phyloP scores from a whole-genome alignment of 2,329 filamentous ascomycete species.

The Albophoma yamanashiensis region DNA sequence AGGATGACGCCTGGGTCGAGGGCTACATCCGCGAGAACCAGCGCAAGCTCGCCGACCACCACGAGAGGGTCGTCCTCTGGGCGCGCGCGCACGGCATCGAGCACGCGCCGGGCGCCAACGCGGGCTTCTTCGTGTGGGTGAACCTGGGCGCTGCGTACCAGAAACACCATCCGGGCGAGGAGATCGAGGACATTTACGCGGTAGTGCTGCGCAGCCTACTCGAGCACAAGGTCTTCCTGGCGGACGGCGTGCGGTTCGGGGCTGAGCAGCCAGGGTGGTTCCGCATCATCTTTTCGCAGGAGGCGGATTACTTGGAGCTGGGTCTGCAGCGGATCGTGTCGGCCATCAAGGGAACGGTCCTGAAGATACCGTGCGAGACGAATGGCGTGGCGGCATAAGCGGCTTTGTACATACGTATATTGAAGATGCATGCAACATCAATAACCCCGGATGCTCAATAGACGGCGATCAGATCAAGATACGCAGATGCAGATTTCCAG shows the following conservation, averaged over 20 bases:
- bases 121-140: constrained; percentile 45
- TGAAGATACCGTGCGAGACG: not conserved
- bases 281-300: constrained; percentile 26
- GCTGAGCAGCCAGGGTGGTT: constrained; percentile 27
- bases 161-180: constrained; percentile 5
- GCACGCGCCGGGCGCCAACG: constrained; percentile 36
- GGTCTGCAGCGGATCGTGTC: constrained; percentile 10
- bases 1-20: constrained; percentile 31
- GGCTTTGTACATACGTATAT: not conserved
- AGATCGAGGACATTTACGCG: constrained; percentile 12
- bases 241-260: constrained; percentile 24
- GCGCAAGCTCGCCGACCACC: constrained; percentile 24
- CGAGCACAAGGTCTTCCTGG: constrained; percentile 21
- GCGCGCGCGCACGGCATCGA: constrained; percentile 28
- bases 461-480: no score
- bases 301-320: constrained; percentile 16
- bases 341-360: not conserved
- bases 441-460: no score
- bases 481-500: no score
- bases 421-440: no score
- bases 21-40: constrained; percentile 32
- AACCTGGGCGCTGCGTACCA: constrained; percentile 27
- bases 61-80: constrained; percentile 24
- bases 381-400: not conserved
- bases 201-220: constrained; percentile 17